A percentile compares a stretch with the other conserved stretches of the same genome.
These are phyloP conservation scores for Ophiobolus disseminans DNA, from an alignment of 2,329 filamentous ascomycete genomes.

Conservation along the genomic window DNA sequence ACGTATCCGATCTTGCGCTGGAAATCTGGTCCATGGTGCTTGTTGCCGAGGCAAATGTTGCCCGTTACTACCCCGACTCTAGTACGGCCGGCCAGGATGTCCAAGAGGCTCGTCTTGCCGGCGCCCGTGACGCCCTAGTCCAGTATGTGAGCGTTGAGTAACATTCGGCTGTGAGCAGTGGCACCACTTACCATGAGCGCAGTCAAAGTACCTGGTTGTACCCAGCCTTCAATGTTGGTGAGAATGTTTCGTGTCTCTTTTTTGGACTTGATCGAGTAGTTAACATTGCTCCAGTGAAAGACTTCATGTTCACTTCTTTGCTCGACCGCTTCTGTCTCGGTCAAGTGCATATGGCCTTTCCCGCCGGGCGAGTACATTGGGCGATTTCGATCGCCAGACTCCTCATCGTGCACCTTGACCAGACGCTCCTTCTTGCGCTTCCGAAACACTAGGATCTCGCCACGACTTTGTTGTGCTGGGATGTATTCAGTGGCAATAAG, in stretches of 20 bases:
- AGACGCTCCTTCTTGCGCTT: too few species aligned
- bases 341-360: too few species aligned
- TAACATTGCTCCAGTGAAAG: neutral
- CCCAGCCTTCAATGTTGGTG: conserved; percentile 69
- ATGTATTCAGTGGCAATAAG: conserved; percentile 45
- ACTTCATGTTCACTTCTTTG: too few species aligned
- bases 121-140: conserved; percentile 5
- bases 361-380: too few species aligned
- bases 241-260: conserved; percentile 67
- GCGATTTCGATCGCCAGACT: too few species aligned
- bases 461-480: conserved; percentile 62
- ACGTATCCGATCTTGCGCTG: conserved; percentile 70
- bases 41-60: conserved; percentile 77
- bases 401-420: too few species aligned
- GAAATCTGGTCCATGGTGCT: conserved; percentile 76
- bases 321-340: too few species aligned
- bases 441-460: conserved; percentile 64
- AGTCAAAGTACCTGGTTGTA: conserved; percentile 64
- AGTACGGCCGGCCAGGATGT: conserved; percentile 69
- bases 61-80: conserved; percentile 84
- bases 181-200: conserved; percentile 72
- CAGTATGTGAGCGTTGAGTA: too few species aligned
- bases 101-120: conserved; percentile 41
- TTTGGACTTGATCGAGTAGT: conserved; percentile 62
- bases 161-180: neutral